Conservation (phyloP, 805 yeast genomes). For the Wickerhamomyces queroliae region DNA sequence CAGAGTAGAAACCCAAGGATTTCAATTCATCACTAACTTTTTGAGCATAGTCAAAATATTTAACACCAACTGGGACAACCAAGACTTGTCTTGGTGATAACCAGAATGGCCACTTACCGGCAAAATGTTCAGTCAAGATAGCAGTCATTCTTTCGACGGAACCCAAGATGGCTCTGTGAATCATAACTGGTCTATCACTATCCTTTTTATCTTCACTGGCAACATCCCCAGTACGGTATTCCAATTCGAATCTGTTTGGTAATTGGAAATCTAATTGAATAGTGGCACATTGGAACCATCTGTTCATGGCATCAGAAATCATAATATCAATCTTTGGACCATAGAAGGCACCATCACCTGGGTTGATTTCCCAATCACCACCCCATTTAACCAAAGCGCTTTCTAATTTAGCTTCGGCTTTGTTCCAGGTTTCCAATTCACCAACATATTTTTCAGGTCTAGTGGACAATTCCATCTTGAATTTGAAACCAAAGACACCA, state of each 20-base stretch:
- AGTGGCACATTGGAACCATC: conserved; percentile 99
- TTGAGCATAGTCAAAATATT: conserved; percentile 86
- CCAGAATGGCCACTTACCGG: conserved; percentile 99
- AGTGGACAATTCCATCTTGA: conserved; percentile 94
- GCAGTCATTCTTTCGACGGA: conserved; percentile 99
- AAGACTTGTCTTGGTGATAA: conserved; percentile 97
- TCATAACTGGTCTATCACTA: conserved; percentile 91
- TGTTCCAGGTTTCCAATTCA: conserved; percentile 89
- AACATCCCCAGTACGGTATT: conserved; percentile 66
- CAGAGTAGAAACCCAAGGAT: conserved; percentile 80
- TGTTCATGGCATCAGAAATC: conserved; percentile 88
- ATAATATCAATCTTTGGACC: conserved; percentile 95
- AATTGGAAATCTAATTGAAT: conserved; percentile 98
- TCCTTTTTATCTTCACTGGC: conserved; percentile 41
- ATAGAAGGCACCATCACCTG: conserved; percentile 96
- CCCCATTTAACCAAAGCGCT: conserved; percentile 80
- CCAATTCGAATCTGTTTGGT: conserved; percentile 88
- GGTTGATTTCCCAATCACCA: conserved; percentile 89
- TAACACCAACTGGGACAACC: conserved; percentile 95
- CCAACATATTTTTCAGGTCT: conserved; percentile 97
- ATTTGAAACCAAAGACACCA: conserved; percentile 90
- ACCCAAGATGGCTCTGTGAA: conserved; percentile 98
- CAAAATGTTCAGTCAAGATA: conserved; percentile 94
- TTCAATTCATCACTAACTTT: conserved; percentile 65
- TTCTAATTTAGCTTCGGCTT: conserved; percentile 82